A percentile compares a stretch with the other conserved stretches of the same genome.
Evolutionary conservation across 139 green algal genomes (phyloP).

Genomic region (Chlamydomonas schloesseri): DNA sequence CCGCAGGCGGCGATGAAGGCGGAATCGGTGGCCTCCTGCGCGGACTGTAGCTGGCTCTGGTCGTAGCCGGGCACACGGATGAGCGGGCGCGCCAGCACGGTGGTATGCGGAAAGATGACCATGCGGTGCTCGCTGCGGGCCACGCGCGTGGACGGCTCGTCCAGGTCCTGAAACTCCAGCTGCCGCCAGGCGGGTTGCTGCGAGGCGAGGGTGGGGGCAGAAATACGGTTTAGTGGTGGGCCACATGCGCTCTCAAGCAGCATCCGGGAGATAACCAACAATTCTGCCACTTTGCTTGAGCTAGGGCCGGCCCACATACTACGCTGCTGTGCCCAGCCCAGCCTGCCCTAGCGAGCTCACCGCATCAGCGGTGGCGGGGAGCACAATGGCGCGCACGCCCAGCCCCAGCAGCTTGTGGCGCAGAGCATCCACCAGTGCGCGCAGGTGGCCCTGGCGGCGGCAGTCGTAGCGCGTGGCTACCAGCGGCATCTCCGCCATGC

Average conservation of each 20-base stretch:
- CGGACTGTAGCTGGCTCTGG: constrained; percentile 9
- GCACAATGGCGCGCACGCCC: constrained; percentile 64
- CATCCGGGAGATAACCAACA: no score
- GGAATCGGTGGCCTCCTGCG: constrained; percentile 12
- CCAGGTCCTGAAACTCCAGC: constrained; percentile 62
- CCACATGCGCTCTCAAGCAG: neutral
- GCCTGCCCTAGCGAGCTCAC: neutral
- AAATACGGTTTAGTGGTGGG: no score
- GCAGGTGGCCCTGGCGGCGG: constrained; percentile 82
- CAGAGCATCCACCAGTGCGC: constrained; percentile 70
- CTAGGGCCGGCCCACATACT: no score
- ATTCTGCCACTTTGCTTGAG: no score
- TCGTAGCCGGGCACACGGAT: constrained; percentile 5
- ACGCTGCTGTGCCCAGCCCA: neutral
- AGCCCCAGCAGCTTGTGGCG: constrained; percentile 39
- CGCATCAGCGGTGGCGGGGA: constrained; percentile 51
- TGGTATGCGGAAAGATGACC: constrained; percentile 84
- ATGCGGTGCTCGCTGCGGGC: constrained; percentile 79
- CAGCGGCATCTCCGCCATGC: constrained; percentile 91
- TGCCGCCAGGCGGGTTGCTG: constrained; percentile 48
- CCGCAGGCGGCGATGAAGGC: neutral
- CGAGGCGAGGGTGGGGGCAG: neutral
- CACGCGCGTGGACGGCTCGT: constrained; percentile 57
- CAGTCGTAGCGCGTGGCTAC: constrained; percentile 83
- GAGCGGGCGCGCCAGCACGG: constrained; percentile 47